Percentiles rank a stretch among this genome's conserved stretches.
These are phyloP conservation scores for Aureobasidium sp. DNA, from an alignment of 2,329 filamentous ascomycete species.

Conservation along the genomic window DNA sequence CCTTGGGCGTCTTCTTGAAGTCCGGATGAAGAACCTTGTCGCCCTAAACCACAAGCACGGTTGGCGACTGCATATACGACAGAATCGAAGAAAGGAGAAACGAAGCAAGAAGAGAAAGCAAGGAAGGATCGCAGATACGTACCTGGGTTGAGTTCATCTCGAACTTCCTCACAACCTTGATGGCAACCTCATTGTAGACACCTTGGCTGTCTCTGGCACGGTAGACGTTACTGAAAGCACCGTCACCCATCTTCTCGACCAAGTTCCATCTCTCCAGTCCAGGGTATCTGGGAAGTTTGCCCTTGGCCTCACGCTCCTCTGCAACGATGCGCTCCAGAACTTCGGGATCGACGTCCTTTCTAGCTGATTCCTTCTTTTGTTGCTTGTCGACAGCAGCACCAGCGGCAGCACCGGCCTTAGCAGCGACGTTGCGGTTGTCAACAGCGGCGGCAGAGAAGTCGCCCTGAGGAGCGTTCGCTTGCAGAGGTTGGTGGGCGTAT, in stretches of 20 bases:
- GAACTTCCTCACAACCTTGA: slow-evolving; percentile 98
- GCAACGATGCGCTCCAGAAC: slow-evolving; percentile 81
- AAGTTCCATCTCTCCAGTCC: slow-evolving; percentile 80
- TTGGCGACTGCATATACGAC: slow-evolving; percentile 37
- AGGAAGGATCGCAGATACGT: slow-evolving; percentile 29
- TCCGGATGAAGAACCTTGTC: slow-evolving; percentile 90
- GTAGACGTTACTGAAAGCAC: slow-evolving; percentile 98
- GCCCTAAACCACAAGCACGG: slow-evolving; percentile 58
- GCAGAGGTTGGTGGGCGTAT: slow-evolving; percentile 49
- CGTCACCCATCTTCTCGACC: slow-evolving; percentile 96
- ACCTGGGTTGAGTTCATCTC: slow-evolving; percentile 99
- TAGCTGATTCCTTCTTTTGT: slow-evolving; percentile 46
- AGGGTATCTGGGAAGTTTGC: slow-evolving; percentile 79
- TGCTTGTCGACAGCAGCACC: slow-evolving; percentile 56
- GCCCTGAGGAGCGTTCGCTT: slow-evolving; percentile 41
- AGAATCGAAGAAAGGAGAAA: slow-evolving; percentile 23
- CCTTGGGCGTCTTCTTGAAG: slow-evolving; percentile 83
- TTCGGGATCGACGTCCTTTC: slow-evolving; percentile 49
- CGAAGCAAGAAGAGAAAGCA: slow-evolving; percentile 28
- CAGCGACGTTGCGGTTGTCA: slow-evolving; percentile 57
- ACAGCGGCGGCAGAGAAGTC: slow-evolving; percentile 59
- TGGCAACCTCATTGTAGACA: slow-evolving; percentile 73
- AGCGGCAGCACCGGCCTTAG: slow-evolving; percentile 59
- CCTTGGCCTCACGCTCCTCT: slow-evolving; percentile 80
- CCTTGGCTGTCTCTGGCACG: slow-evolving; percentile 71